Conservation (phyloP, 2,329 filamentous ascomycete species). For the Neophaeococcomyces aloes region DNA sequence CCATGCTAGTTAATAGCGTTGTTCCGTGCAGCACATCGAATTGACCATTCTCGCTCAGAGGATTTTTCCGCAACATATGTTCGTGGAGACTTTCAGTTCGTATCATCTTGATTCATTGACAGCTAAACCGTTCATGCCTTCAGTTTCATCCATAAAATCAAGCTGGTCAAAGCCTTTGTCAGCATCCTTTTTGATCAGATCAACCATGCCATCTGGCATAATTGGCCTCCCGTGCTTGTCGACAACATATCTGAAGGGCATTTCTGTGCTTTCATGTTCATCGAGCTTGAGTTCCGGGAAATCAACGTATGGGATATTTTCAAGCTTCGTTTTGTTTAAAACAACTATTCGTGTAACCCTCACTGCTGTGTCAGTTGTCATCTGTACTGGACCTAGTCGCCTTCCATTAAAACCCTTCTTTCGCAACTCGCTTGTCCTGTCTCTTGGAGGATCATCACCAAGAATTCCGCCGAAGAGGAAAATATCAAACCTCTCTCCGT, state of each 20-base stretch:
- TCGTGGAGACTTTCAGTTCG: too few relatives aligned
- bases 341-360: conserved; percentile 83
- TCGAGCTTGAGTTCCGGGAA: conserved; percentile 82
- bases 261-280: conserved; percentile 86
- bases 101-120: neutral
- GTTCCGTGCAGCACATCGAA: too few relatives aligned
- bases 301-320: conserved; percentile 72
- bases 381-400: conserved; percentile 81
- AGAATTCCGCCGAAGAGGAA: conserved; percentile 96
- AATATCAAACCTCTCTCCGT: conserved; percentile 72
- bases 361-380: conserved; percentile 97
- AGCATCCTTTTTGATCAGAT: conserved; percentile 84
- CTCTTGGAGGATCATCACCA: conserved; percentile 81
- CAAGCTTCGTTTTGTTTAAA: conserved; percentile 65
- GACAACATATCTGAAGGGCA: conserved; percentile 95
- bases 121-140: conserved; percentile 1
- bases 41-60: too few relatives aligned
- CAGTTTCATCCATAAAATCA: conserved; percentile 42
- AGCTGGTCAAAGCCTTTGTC: conserved; percentile 86
- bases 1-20: too few relatives aligned
- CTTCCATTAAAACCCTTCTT: conserved; percentile 87
- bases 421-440: conserved; percentile 80
- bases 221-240: conserved; percentile 64
- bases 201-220: conserved; percentile 96
- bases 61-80: too few relatives aligned